Base-by-base conservation (phyloP, 169 alveolate genomes). In the Plasmodium adleri region DNA sequence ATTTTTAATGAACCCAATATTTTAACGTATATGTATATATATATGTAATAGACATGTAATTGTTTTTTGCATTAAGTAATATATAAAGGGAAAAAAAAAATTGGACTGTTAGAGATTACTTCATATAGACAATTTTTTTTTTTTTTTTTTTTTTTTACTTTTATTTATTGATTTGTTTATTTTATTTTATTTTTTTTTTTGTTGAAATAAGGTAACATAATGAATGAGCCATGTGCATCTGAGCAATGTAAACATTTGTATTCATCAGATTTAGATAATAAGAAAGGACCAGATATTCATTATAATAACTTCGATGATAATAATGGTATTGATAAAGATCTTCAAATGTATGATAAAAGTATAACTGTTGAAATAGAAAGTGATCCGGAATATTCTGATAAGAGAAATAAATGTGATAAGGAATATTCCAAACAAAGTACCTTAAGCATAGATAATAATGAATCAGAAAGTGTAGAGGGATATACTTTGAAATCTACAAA, bases 391-490 rank as follows among this genome's bases (percentile, higher is more conserved):
- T 15, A 20, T 58, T 78, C 75, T n/a, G 39, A 56, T 32, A 47
- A 45, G 45, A 78, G 26, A 52, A 66, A 54, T 66, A 78, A 78
- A 66, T 78, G 67, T 52, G 47, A 39, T 39, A 64, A 78, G 28
- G 80, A 64, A 43, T 64, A 54, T 26, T 78, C 89, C 28, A 78
- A 64, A 26, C 89, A 78, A 58, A 78, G 78, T 45, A 78, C 89
- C 26, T 47, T 78, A 50, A 78, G 66, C 43, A 58, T 78, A 22
- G 78, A 78, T 63, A 52, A 78, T 67, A 78, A 67, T 32, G 89
- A 78, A 50, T 24, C 28, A 1, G 89, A 66, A 24, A 78, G 54
- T 24, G 76, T 32, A 24, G 39, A 49, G 9, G 89, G 66, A 15
- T n/a, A 59, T 78, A 43, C 74, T 39, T 62, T 39, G 15, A 76